A percentile compares a stretch with the other conserved stretches of the same genome.
phyloP scores from a whole-genome alignment of 148 eudicot genomes.

The Silene latifolia region DNA sequence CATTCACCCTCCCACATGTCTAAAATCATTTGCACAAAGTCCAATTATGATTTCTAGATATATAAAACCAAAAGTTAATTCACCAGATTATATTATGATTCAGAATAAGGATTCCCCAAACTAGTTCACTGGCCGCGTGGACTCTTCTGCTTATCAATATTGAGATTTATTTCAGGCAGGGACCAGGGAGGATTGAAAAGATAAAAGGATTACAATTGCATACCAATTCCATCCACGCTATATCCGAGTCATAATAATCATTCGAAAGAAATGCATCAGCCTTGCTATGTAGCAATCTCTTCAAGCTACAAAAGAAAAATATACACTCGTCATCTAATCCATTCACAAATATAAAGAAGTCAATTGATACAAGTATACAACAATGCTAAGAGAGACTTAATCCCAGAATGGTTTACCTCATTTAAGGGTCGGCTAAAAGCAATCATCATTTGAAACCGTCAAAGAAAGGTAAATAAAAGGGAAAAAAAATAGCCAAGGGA shows the following conservation, averaged over 20 bases:
- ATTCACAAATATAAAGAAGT: slow-evolving; percentile 3
- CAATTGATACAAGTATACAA: background rate
- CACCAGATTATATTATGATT: background rate
- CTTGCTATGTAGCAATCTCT: slow-evolving; percentile 76
- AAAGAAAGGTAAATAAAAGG: background rate
- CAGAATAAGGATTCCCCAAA: background rate
- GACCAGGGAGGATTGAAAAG: background rate
- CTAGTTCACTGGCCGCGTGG: background rate
- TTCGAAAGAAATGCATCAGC: slow-evolving; percentile 91
- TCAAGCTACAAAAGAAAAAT: slow-evolving; percentile 48
- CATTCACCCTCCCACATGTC: background rate
- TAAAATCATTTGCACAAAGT: background rate
- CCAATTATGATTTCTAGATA: too few relatives aligned
- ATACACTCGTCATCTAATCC: slow-evolving; percentile 19
- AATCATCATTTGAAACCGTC: background rate
- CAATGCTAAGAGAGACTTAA: background rate
- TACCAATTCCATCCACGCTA: slow-evolving; percentile 99
- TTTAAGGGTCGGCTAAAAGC: background rate
- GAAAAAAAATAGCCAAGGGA: background rate
- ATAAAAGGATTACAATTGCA: slow-evolving; percentile 15
- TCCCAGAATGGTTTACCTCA: background rate
- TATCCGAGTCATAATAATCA: slow-evolving; percentile 95
- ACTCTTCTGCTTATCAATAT: background rate
- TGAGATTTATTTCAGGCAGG: slow-evolving; percentile 5
- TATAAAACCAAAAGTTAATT: too few relatives aligned